Conservation (phyloP, 306 rosid genomes). For the Malus sieversii region DNA sequence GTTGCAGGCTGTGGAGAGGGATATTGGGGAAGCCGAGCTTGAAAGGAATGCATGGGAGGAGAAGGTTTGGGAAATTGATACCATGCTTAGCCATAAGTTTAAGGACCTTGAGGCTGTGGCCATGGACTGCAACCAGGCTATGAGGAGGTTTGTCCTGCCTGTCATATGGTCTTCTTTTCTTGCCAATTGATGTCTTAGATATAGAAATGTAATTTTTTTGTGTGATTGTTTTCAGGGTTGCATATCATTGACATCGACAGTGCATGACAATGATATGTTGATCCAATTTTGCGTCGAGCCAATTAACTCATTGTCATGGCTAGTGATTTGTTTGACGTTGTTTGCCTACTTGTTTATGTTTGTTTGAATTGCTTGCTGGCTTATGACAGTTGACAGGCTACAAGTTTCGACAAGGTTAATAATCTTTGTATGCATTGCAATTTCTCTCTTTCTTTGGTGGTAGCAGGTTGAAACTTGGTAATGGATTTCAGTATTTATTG, state of each 20-base stretch:
- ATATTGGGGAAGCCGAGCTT: slow-evolving; percentile 55
- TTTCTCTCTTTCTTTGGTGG: neutral
- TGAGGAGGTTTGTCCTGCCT: slow-evolving; percentile 44
- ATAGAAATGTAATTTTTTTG: neutral
- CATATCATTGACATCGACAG: neutral
- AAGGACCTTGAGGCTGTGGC: slow-evolving; percentile 65
- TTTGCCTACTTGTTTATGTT: neutral
- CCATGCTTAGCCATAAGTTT: slow-evolving; percentile 34
- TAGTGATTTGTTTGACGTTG: neutral
- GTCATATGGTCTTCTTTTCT: neutral
- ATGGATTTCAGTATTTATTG: slow-evolving; percentile 54
- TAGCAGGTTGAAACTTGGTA: slow-evolving; percentile 68
- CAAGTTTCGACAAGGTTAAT: neutral
- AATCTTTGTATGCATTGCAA: neutral
- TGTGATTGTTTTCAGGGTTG: neutral
- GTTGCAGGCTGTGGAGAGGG: slow-evolving; percentile 83
- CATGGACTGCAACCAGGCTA: slow-evolving; percentile 67
- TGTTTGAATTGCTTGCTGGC: neutral
- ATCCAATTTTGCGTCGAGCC: neutral
- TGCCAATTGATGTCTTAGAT: neutral
- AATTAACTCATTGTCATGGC: neutral
- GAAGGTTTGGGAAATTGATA: slow-evolving; percentile 65
- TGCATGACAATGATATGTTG: neutral
- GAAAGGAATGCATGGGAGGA: slow-evolving; percentile 74
- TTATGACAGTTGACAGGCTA: neutral